Evolutionary conservation across 352 stramenopile genomes (phyloP).

Genomic region (Globisporangium cystogenes): DNA sequence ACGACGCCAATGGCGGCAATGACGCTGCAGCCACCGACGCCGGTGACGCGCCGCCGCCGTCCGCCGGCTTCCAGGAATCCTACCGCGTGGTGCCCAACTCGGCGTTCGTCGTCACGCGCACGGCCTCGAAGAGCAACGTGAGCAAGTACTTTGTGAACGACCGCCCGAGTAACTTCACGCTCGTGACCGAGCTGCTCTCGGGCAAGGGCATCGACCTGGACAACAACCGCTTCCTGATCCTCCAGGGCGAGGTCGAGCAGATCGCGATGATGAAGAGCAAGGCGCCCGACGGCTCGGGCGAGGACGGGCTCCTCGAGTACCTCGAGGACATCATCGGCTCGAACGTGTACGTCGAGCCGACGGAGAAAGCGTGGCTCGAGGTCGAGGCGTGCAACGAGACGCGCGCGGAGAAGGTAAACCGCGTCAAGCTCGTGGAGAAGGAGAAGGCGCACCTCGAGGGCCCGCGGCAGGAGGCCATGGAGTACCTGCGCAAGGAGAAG

Average conservation of each 20-base stretch:
- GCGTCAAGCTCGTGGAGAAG: constrained; percentile 98
- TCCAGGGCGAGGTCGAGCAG: constrained; percentile 96
- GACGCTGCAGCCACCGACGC: not conserved
- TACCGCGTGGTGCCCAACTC: constrained; percentile 92
- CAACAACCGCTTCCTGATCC: constrained; percentile 99
- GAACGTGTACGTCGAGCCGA: constrained; percentile 96
- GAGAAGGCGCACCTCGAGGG: constrained; percentile 94
- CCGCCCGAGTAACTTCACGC: constrained; percentile 90
- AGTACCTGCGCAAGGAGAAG: constrained; percentile 93
- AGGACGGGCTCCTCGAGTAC: constrained; percentile 99
- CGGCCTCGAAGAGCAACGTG: constrained; percentile 92
- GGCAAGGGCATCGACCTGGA: constrained; percentile 98
- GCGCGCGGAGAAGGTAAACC: constrained; percentile 94
- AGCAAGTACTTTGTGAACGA: constrained; percentile 98
- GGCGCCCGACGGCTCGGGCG: constrained; percentile 84
- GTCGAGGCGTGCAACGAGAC: constrained; percentile 93
- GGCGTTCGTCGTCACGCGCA: constrained; percentile 90
- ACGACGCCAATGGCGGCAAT: constrained; percentile 14
- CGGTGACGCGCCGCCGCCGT: not conserved
- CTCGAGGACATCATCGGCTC: constrained; percentile 99
- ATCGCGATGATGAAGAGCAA: constrained; percentile 99
- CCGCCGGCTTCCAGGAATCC: constrained; percentile 42
- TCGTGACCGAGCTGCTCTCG: constrained; percentile 93
- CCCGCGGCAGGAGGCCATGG: constrained; percentile 93
- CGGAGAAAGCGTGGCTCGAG: constrained; percentile 89